Conservation (phyloP, 345 rosid species). For the Moringa oleifera region DNA sequence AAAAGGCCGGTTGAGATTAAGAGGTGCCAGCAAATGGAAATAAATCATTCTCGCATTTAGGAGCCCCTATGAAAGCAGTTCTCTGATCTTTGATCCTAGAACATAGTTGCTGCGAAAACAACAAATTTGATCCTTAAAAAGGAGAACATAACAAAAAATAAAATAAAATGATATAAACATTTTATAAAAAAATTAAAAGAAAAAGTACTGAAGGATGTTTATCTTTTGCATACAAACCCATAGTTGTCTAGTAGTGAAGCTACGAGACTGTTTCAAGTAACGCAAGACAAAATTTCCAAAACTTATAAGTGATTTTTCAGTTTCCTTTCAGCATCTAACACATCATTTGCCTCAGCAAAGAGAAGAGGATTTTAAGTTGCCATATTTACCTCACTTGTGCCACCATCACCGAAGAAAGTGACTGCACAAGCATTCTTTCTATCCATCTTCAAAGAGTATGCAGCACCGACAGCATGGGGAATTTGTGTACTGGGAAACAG, state of each 20-base stretch:
- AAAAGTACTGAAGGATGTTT: too few species aligned
- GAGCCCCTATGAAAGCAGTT: not conserved
- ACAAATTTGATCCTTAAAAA: too few species aligned
- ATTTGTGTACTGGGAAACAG: constrained; percentile 54
- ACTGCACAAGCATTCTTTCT: constrained; percentile 62
- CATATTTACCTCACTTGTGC: constrained; percentile 62
- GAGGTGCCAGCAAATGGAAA: not conserved
- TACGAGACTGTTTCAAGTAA: not conserved
- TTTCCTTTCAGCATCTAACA: not conserved
- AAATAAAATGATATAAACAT: too few species aligned
- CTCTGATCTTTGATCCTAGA: not conserved
- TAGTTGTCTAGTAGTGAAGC: too few species aligned
- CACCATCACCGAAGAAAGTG: constrained; percentile 77
- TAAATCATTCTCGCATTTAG: too few species aligned
- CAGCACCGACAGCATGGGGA: constrained; percentile 87
- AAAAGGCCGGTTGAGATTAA: not conserved
- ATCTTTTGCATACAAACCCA: too few species aligned
- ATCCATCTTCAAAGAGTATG: constrained; percentile 88
- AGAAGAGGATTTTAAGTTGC: not conserved
- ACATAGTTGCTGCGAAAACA: not conserved
- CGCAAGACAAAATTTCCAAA: not conserved
- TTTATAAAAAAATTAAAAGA: too few species aligned
- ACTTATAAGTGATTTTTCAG: not conserved
- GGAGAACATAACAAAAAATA: too few species aligned
- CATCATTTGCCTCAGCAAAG: not conserved